A percentile compares a stretch with the other conserved stretches of the same genome.
These are phyloP conservation scores for Exidia glandulosa DNA, from an alignment of 768 basidiomycete species.

Conservation along the genomic window DNA sequence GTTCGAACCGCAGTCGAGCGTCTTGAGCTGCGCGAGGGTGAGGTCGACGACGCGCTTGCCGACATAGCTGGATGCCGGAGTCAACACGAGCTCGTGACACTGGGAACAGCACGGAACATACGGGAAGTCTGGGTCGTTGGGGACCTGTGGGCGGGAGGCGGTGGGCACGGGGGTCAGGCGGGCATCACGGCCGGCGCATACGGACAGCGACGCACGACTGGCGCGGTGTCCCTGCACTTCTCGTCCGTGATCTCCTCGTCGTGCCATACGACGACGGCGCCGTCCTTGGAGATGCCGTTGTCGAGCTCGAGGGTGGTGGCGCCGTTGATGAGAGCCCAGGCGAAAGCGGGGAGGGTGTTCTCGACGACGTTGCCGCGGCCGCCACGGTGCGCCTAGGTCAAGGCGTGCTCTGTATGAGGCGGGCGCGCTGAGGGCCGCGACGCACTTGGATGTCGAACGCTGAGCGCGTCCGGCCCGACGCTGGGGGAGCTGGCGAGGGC, in stretches of 20 bases:
- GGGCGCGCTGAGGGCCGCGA: not conserved
- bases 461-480: not conserved
- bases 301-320: conserved; percentile 71
- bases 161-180: not conserved
- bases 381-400: conserved; percentile 55
- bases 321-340: conserved; percentile 69
- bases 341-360: conserved; percentile 63
- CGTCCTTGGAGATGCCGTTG: conserved; percentile 73
- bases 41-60: conserved; percentile 67
- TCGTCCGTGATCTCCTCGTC: conserved; percentile 51
- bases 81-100: not conserved
- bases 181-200: not conserved
- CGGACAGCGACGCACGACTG: conserved; percentile 35
- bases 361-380: conserved; percentile 67
- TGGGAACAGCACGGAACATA: not conserved
- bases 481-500: not conserved
- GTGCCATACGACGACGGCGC: conserved; percentile 70
- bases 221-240: conserved; percentile 61
- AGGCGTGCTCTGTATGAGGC: not conserved
- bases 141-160: conserved; percentile 28
- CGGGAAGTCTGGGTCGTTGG: conserved; percentile 50
- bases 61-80: conserved; percentile 33
- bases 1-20: conserved; percentile 68
- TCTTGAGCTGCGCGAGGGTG: conserved; percentile 68
- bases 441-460: not conserved